Evolutionary conservation across 352 stramenopile genomes (phyloP), one percentile per base, ranked within the genome.

Genomic region (Lagenidium giganteum): DNA sequence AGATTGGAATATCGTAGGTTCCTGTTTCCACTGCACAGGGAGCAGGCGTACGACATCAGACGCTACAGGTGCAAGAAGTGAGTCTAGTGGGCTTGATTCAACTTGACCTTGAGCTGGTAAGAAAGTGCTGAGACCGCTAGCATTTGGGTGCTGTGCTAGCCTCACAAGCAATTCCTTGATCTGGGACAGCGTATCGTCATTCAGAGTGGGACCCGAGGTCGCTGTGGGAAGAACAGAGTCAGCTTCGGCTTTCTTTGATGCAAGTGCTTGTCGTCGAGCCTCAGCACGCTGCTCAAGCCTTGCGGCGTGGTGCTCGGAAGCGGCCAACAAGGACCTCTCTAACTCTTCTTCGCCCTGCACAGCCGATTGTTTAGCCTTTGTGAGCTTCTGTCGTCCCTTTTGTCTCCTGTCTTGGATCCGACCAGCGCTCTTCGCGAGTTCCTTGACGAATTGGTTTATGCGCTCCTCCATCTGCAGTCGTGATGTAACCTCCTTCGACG

Each of bases 141-240:
- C 13, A 57, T 37, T 21, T 72, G 51, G 5, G 57, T 65, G 9
- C 44, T 69, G 17, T 23, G 43, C 25, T 8, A 81, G 53, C 0
- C 38, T 49, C 9, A 68, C 51, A 6, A 84, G 29, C 26, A 82
- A 28, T 12, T 84, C 63, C 25, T 81, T 84, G 30, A 84, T 80
- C 29, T 80, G 54, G n/a, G 70, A 72, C 16, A 84, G 51, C 14
- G 61, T 70, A 18, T 77, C 57, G 14, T 79, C 59, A 11, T 51
- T 48, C 33, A 55, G 29, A 38, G 11, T 38, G 32, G 32, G 32
- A 18, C 16, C 16, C 32, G 32, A 38, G 32, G 32, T 38, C 16
- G 32, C 11, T 13, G 32, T 38, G 11, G 32, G 16, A 18, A 38
- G 11, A 20, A 18, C 11, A 18, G 57, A 18, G 26, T 65, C 31